phyloP scores from a whole-genome alignment of 192 early-diverging fungal species.

The Lobulomyces angularis region DNA sequence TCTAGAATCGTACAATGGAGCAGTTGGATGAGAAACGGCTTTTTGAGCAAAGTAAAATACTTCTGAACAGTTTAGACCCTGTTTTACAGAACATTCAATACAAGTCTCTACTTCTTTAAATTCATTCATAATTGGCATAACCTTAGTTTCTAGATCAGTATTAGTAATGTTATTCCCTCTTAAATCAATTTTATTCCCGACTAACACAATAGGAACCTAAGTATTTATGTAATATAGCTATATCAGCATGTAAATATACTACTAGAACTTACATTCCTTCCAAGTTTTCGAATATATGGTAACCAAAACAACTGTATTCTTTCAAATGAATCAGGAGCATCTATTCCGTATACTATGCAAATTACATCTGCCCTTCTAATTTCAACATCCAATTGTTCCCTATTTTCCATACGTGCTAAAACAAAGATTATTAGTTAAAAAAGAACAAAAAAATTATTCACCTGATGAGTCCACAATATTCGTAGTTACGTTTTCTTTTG shows the following conservation, averaged over 20 bases:
- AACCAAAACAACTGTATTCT: constrained; percentile 83
- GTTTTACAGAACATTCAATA: constrained; percentile 97
- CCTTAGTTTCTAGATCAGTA: constrained; percentile 80
- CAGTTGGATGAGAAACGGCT: constrained; percentile 93
- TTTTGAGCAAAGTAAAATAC: constrained; percentile 99
- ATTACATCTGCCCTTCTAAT: constrained; percentile 96
- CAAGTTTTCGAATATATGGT: constrained; percentile 79
- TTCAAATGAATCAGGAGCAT: constrained; percentile 72
- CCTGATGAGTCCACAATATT: constrained; percentile 96
- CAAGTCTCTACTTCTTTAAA: constrained; percentile 99
- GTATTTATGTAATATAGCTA: constrained; percentile 2
- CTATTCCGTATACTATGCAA: constrained; percentile 91
- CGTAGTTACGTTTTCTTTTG: constrained; percentile 89
- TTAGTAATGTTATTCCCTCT: constrained; percentile 73
- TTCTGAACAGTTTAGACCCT: constrained; percentile 87
- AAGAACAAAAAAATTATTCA: constrained; percentile 16
- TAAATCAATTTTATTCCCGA: constrained; percentile 86
- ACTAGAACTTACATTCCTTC: constrained; percentile 61
- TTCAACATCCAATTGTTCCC: constrained; percentile 80
- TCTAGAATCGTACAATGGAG: constrained; percentile 88
- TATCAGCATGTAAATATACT: not conserved
- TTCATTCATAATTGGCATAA: constrained; percentile 98
- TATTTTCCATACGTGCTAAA: constrained; percentile 62
- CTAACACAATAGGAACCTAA: constrained; percentile 82
- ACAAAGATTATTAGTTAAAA: not conserved